Evolutionary conservation across 2,329 filamentous ascomycete genomes (phyloP).

Genomic region (Pyricularia pennisetigena): DNA sequence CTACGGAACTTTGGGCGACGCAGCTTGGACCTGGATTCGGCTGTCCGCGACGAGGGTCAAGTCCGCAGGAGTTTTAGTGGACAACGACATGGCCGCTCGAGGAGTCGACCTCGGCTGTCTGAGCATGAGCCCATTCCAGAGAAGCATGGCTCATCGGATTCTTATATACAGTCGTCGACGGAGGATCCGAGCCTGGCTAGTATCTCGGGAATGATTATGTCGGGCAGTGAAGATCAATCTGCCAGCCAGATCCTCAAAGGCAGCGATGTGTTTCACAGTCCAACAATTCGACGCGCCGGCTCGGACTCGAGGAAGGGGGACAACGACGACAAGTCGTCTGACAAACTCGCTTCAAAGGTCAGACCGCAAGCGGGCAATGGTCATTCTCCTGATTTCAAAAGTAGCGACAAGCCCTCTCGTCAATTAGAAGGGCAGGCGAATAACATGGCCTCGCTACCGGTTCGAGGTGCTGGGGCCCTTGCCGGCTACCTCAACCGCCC

Average conservation of each 20-base stretch:
- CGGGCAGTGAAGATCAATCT: slow-evolving; percentile 67
- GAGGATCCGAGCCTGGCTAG: slow-evolving; percentile 54
- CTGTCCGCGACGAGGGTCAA: slow-evolving; percentile 28
- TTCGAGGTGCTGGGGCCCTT: slow-evolving; percentile 74
- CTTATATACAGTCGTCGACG: slow-evolving; percentile 56
- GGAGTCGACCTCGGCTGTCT: slow-evolving; percentile 34
- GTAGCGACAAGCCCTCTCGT: slow-evolving; percentile 16
- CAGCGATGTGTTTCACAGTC: slow-evolving; percentile 81
- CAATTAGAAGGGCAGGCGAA: slow-evolving; percentile 29
- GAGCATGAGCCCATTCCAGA: slow-evolving; percentile 18
- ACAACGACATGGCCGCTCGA: slow-evolving; percentile 37
- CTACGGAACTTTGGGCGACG: slow-evolving; percentile 34
- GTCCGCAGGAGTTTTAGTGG: slow-evolving; percentile 53
- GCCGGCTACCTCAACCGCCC: slow-evolving; percentile 74
- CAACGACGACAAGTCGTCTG: background rate
- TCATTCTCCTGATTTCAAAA: slow-evolving; percentile 7
- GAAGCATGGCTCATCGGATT: slow-evolving; percentile 59
- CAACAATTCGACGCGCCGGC: slow-evolving; percentile 50
- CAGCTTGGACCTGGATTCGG: slow-evolving; percentile 39
- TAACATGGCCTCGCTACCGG: slow-evolving; percentile 61
- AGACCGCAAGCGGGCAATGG: slow-evolving; percentile 11
- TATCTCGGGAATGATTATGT: slow-evolving; percentile 58
- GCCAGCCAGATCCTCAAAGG: slow-evolving; percentile 83
- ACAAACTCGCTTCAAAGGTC: background rate
- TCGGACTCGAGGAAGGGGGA: slow-evolving; percentile 22